Evolutionary conservation across 1,284 basidiomycete species (phyloP), one percentile per base, ranked within the genome.

Genomic region (Leccinum cinnamomeum): DNA sequence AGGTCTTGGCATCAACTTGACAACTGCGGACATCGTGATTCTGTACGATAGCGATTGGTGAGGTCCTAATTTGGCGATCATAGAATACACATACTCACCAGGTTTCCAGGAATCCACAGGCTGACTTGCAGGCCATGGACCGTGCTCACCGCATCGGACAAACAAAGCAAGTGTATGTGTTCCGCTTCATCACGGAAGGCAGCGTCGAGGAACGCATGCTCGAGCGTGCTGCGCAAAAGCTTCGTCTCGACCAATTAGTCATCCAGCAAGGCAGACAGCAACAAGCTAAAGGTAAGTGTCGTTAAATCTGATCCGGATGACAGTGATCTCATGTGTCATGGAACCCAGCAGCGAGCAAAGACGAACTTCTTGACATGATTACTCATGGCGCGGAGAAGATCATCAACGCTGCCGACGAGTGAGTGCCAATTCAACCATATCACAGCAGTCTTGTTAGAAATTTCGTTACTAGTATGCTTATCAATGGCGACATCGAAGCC

Each of bases 41-140:
- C 80, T 99, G n/a, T 99, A 98, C 69, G 97, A 99, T 74, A 93
- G 90, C 66, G 97, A 99, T 77, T 99, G 97, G 97, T 84, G 30
- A 54, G 55, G 51, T 8, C 48, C 41, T 53, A 25, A 3, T 23
- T 53, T n/a, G 14, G 11, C 25, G 7, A 53, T 23, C 50, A 53
- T 16, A 28, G 50, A 20, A 28, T 20, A 53, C 12, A 18, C 50
- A 11, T 12, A 28, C 8, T 53, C 50, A 53, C 25, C 3, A 28
- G 23, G 18, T 58, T 5, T 20, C 25, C 48, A 92, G 91, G 91
- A 99, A 99, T 76, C 97, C 97, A 1, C 97, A 99, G 78, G 97
- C 97, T 4, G 97, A 99, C 81, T 76, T 99, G 61, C 97, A 99
- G 76, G 97, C 97, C 6, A 98, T 99, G 97, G 97, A 99, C 75